Base-by-base conservation (phyloP, 306 rosid genomes). In the Sicyos edulis region DNA sequence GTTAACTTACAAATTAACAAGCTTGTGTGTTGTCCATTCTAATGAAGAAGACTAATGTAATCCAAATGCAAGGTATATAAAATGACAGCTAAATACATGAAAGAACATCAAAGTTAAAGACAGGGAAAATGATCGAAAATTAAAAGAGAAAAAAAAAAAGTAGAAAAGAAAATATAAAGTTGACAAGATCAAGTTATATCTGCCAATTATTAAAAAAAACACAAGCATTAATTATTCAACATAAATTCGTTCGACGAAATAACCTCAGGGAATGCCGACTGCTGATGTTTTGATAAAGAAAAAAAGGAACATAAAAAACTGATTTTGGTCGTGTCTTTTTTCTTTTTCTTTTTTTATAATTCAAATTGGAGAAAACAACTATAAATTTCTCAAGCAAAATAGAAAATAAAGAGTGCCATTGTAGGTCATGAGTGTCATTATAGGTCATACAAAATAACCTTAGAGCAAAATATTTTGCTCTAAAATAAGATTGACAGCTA, bases 31-130 rank as follows among this genome's bases (percentile, higher is more conserved):
- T 8, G 69, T 37, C 69, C 19, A 70, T 26, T 26, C 10, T 2
- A 54, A 26, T 8, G 59, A 26, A 16, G 74, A 52, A 40, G 51
- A n/a, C 74, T 7, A 53, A n/a, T 17, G 10, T 51, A 26, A 70
- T 79, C 79, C 76, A 75, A 77, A 42, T 79, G 44, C 79, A 70
- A 29, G 55, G 76, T 65, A 63, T 37, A 11, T 7, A 62, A 64
- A 54, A 72, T 70, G 10, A 75, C 44, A 57, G 13, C 76, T 53
- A 78, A 73, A 13, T 76, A 72, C 78, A 68, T 51, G 70, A 50
- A 40, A 17, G 55, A 66, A 42, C 34, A 61, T 16, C 75, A 61
- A 74, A 75, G 75, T 45, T 14, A 24, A 22, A 69, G 29, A 70
- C 47, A 17, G 37, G 45, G 32, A 24, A 69, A 68, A 59, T 15